A percentile compares a stretch with the other conserved stretches of the same genome.
These are phyloP conservation scores for Eucalyptus pauciflora DNA, from an alignment of 345 rosid genomes.

Conservation along the genomic window DNA sequence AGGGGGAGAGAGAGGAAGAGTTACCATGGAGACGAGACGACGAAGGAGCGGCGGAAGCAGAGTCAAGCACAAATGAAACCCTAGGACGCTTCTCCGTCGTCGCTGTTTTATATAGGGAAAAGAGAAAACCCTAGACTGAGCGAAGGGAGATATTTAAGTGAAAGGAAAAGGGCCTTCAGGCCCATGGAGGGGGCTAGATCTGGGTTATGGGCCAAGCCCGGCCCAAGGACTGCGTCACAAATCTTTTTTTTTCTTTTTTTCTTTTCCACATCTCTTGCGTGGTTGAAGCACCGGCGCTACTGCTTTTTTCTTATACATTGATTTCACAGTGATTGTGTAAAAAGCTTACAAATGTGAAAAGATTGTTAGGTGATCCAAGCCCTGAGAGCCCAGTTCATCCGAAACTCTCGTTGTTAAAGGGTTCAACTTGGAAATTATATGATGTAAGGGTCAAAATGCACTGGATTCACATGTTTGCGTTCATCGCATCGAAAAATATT, in stretches of 20 bases:
- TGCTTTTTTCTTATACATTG: not conserved
- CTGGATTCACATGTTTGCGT: rapidly evolving
- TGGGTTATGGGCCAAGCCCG: not conserved
- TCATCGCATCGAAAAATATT: rapidly evolving
- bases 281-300: not conserved
- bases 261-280: not conserved
- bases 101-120: not conserved
- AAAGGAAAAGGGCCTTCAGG: not conserved
- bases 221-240: not conserved
- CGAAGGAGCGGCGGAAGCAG: not conserved
- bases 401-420: not conserved
- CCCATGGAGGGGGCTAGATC: not conserved
- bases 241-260: not conserved
- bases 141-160: not conserved
- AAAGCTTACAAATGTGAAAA: not conserved
- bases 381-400: not conserved
- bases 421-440: rapidly evolving
- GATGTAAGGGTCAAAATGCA: rapidly evolving
- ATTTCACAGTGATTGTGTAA: not conserved
- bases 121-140: not conserved
- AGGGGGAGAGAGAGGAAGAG: not conserved
- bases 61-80: not conserved
- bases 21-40: not conserved
- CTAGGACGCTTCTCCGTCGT: not conserved
- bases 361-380: not conserved